Evolutionary conservation across 2,329 filamentous ascomycete species (phyloP).

Genomic region (Scortechinia acanthostroma): DNA sequence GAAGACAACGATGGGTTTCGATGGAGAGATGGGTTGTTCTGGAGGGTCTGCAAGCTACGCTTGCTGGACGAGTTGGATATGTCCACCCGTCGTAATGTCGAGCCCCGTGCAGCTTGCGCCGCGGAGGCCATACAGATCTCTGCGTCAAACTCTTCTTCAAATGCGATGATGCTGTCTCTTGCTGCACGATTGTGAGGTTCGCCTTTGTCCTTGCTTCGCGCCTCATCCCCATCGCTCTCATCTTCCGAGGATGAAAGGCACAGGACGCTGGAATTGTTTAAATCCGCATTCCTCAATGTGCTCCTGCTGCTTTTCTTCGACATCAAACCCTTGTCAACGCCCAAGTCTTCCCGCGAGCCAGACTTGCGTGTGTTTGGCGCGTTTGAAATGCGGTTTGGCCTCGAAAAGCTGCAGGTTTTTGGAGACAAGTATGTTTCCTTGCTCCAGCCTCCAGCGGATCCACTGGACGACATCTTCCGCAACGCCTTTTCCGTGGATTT

Average conservation of each 20-base stretch:
- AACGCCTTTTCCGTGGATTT: not conserved
- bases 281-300: conserved; percentile 24
- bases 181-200: conserved; percentile 6
- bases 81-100: conserved; percentile 4
- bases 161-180: conserved; percentile 27
- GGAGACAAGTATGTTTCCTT: not conserved
- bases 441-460: not conserved
- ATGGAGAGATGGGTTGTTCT: not conserved
- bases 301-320: conserved; percentile 26
- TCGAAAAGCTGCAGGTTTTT: too few relatives aligned
- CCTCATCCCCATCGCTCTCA: conserved; percentile 24
- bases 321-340: conserved; percentile 7
- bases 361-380: too few relatives aligned
- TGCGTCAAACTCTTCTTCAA: conserved; percentile 23
- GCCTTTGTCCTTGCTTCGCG: not conserved
- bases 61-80: not conserved
- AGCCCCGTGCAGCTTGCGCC: conserved; percentile 18
- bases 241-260: conserved; percentile 38
- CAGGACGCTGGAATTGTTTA: conserved; percentile 32
- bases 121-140: conserved; percentile 30
- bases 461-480: not conserved
- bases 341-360: too few relatives aligned
- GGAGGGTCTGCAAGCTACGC: not conserved
- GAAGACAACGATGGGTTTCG: not conserved
- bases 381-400: too few relatives aligned